A percentile compares a stretch with the other conserved stretches of the same genome.
Conservation (phyloP, 208 protist genomes). For the Polymyxa betae region DNA sequence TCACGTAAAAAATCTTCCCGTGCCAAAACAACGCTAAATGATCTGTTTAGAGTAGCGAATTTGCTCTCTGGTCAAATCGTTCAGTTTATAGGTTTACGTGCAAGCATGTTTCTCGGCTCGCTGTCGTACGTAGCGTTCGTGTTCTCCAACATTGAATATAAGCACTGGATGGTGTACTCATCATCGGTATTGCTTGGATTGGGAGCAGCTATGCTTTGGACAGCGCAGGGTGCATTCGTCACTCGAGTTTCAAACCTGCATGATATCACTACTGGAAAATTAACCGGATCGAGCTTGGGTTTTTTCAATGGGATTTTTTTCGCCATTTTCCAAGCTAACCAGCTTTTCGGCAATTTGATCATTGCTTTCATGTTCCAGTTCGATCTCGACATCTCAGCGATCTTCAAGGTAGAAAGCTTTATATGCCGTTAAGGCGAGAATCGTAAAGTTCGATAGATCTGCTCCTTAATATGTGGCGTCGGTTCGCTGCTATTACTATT, state of each 20-base stretch:
- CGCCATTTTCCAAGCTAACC: slow-evolving; percentile 38
- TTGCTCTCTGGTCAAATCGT: slow-evolving; percentile 32
- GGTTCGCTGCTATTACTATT: background rate
- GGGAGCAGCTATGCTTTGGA: slow-evolving; percentile 25
- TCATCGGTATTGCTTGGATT: background rate
- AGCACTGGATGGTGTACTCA: background rate
- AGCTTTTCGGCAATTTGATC: slow-evolving; percentile 23
- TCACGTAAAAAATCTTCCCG: background rate
- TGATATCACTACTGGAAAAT: background rate
- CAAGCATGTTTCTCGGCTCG: background rate
- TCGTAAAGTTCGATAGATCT: background rate
- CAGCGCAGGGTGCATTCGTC: slow-evolving; percentile 43
- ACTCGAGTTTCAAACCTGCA: background rate
- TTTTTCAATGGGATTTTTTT: slow-evolving; percentile 32
- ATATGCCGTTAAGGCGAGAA: background rate
- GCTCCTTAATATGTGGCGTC: background rate
- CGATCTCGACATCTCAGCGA: background rate
- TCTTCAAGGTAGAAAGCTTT: slow-evolving; percentile 1
- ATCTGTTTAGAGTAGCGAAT: background rate
- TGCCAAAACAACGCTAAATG: background rate
- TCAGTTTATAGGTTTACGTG: background rate
- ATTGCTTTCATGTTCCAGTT: slow-evolving; percentile 43
- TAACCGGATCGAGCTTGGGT: background rate
- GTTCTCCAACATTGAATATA: background rate
- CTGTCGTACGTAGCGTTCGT: slow-evolving; percentile 32